Percentiles rank a stretch among this genome's conserved stretches.
phyloP scores from a whole-genome alignment of 345 rosid genomes.

The Zanthoxylum bungeanum region DNA sequence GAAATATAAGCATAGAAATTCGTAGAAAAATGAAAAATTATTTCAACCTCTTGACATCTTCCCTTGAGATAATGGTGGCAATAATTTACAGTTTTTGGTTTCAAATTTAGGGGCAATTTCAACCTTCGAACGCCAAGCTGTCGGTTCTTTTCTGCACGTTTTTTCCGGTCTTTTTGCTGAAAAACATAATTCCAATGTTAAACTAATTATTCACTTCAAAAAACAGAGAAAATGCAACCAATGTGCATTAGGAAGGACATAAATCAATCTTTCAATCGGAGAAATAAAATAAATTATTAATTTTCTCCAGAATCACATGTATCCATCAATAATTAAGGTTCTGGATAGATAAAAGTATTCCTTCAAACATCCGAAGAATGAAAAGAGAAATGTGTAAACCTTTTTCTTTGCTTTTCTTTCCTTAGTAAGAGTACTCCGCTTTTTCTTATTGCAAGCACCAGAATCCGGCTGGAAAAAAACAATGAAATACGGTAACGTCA shows the following conservation, averaged over 20 bases:
- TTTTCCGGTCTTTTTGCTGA: constrained; percentile 65
- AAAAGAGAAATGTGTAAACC: constrained; percentile 30
- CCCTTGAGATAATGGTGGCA: constrained; percentile 83
- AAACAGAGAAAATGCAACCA: not conserved
- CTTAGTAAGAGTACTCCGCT: constrained; percentile 38
- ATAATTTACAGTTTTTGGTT: constrained; percentile 47
- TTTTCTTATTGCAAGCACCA: constrained; percentile 35
- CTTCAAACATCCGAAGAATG: constrained; percentile 1
- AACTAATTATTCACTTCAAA: constrained; percentile 6
- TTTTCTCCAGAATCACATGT: not conserved
- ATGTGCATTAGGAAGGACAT: not conserved
- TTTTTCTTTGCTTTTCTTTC: constrained; percentile 61
- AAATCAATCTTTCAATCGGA: not conserved
- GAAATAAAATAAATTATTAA: not conserved
- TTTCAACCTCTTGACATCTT: constrained; percentile 72
- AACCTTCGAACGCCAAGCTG: constrained; percentile 81
- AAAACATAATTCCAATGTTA: constrained; percentile 18
- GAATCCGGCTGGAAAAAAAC: constrained; percentile 25
- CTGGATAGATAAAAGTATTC: not conserved
- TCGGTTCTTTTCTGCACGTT: constrained; percentile 68
- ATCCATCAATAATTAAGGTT: not conserved
- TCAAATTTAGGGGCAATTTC: constrained; percentile 61
- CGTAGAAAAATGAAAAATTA: not conserved
- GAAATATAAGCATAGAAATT: not conserved
- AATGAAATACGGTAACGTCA: constrained; percentile 5